phyloP scores from a whole-genome alignment of 2,329 filamentous ascomycete genomes.

The Talaromyces sp. region DNA sequence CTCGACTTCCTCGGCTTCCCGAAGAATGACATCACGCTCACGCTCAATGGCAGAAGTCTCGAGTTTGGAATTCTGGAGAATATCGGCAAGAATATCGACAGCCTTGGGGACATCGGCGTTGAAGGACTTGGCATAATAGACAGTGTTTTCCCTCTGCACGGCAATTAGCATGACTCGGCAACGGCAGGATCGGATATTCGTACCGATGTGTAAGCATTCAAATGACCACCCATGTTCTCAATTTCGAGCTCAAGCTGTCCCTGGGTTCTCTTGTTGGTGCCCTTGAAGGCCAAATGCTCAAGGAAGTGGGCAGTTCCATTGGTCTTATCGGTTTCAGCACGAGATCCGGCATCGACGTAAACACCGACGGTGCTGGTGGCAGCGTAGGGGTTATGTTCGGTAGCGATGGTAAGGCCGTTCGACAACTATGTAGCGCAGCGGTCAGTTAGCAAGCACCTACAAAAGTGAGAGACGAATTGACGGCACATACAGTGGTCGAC shows the following conservation, averaged over 20 bases:
- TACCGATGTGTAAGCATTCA: constrained; percentile 99
- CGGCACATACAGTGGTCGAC: constrained; percentile 74
- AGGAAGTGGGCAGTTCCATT: constrained; percentile 99
- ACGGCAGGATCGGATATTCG: constrained; percentile 35
- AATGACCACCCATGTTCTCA: constrained; percentile 98
- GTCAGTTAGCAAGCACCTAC: background rate
- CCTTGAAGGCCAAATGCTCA: constrained; percentile 99
- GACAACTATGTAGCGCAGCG: constrained; percentile 19
- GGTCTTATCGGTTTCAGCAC: constrained; percentile 96
- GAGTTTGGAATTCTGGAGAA: constrained; percentile 98
- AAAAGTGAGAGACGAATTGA: background rate
- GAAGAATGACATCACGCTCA: constrained; percentile 96
- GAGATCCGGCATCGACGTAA: constrained; percentile 98
- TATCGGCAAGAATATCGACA: constrained; percentile 98
- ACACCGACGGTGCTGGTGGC: constrained; percentile 98
- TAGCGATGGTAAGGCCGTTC: constrained; percentile 69
- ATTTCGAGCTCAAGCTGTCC: constrained; percentile 99
- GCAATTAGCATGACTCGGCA: constrained; percentile 26
- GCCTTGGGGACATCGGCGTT: constrained; percentile 94
- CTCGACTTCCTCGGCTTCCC: constrained; percentile 99
- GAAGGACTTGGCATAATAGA: constrained; percentile 99
- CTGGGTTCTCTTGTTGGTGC: constrained; percentile 89
- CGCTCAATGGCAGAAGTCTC: constrained; percentile 90
- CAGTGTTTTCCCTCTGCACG: constrained; percentile 88
- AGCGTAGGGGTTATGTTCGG: constrained; percentile 95